Conservation (phyloP, 495 filamentous ascomycete genomes). For the Stereocaulon alpinum region DNA sequence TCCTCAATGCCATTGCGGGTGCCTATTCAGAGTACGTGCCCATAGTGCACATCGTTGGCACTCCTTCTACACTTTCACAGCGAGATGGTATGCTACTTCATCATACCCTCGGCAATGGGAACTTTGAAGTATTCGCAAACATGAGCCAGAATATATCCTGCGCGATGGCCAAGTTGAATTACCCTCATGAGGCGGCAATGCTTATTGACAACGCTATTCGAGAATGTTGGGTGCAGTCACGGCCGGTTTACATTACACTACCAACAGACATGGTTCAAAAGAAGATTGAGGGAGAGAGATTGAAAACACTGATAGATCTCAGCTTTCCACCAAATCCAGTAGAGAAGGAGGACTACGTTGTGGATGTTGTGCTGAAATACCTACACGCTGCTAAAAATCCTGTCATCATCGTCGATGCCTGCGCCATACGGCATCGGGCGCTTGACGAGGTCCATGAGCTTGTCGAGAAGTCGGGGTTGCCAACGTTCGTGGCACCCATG, state of each 20-base stretch:
- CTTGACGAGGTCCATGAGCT: constrained; percentile 67
- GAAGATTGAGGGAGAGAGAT: constrained; percentile 62
- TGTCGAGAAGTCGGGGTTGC: constrained; percentile 64
- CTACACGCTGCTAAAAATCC: constrained; percentile 67
- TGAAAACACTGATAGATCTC: constrained; percentile 62
- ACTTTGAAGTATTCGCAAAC: constrained; percentile 73
- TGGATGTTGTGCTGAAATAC: constrained; percentile 66
- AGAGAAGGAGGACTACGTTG: constrained; percentile 74
- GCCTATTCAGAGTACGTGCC: constrained; percentile 52
- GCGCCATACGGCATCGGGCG: constrained; percentile 70
- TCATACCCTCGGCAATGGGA: constrained; percentile 87
- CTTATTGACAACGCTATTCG: constrained; percentile 73
- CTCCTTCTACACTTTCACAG: constrained; percentile 41
- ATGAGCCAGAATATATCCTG: constrained; percentile 69
- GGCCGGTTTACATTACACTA: constrained; percentile 77
- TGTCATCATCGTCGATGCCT: constrained; percentile 83
- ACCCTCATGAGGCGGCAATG: constrained; percentile 55
- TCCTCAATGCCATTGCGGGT: constrained; percentile 59
- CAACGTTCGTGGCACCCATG: constrained; percentile 84
- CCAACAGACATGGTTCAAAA: constrained; percentile 77
- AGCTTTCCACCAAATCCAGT: constrained; percentile 50
- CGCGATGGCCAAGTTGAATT: constrained; percentile 55
- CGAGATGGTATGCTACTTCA: constrained; percentile 61
- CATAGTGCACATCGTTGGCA: constrained; percentile 56
- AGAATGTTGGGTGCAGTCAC: constrained; percentile 63